These are phyloP conservation scores for Aspergillus caelatus DNA, from an alignment of 2,329 filamentous ascomycete species.

Conservation along the genomic window DNA sequence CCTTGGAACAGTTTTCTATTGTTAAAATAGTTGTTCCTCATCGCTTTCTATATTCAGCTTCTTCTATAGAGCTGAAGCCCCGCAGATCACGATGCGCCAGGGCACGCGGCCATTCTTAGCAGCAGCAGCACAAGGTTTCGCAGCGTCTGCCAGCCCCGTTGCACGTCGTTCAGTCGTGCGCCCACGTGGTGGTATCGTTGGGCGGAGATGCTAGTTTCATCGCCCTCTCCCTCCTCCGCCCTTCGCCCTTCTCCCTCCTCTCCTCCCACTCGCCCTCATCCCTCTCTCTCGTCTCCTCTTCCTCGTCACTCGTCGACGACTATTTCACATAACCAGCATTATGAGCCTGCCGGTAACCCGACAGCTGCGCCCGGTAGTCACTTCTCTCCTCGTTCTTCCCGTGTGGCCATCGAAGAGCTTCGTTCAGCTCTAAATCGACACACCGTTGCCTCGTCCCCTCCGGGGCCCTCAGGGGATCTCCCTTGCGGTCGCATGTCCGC, in stretches of 20 bases:
- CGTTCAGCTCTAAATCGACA: constrained; percentile 42
- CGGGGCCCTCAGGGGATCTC: constrained; percentile 37
- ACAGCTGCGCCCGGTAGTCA: constrained; percentile 23
- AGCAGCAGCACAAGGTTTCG: constrained; percentile 30
- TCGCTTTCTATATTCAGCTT: constrained; percentile 10
- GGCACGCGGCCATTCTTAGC: constrained; percentile 25
- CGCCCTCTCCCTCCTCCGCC: constrained; percentile 44
- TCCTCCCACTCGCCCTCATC: constrained; percentile 24
- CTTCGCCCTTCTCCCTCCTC: constrained; percentile 36
- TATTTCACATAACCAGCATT: constrained; percentile 26
- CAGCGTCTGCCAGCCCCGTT: constrained; percentile 30
- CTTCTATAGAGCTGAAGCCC: constrained; percentile 19
- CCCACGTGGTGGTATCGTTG: constrained; percentile 41
- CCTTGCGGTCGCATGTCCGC: constrained; percentile 39
- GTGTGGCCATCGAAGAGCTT: constrained; percentile 44
- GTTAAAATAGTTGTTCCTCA: neutral
- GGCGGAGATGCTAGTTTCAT: constrained; percentile 45
- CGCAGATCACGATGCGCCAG: constrained; percentile 32
- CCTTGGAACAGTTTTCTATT: neutral
- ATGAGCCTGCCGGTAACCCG: constrained; percentile 34
- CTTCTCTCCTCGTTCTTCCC: constrained; percentile 38
- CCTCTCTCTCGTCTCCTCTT: constrained; percentile 20
- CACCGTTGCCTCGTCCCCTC: constrained; percentile 39
- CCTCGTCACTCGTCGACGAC: constrained; percentile 14
- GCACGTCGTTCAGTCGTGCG: constrained; percentile 38